Base-by-base conservation (phyloP, 345 rosid species). In the Murraya paniculata region DNA sequence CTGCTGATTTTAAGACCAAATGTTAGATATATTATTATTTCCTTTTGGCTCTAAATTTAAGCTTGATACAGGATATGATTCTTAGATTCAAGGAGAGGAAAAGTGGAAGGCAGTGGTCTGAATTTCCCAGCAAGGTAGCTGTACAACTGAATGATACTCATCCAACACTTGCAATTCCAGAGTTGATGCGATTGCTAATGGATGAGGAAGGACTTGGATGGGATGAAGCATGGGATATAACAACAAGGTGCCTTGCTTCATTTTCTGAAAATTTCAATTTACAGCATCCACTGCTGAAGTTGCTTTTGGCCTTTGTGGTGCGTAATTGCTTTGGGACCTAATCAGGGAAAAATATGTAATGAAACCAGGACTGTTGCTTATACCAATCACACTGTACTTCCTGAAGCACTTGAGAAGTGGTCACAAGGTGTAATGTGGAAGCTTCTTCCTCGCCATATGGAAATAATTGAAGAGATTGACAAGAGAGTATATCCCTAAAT, bases 391-490 rank as follows among this genome's bases (percentile, higher is more conserved):
- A 95, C 99, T 1, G 99, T 95, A 87, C 98, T 95, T 83, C 99
- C 99, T 60, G 99, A 95, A 88, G 99, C 99, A 36, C 86, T 95
- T 36, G 98, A 93, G 91, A 95, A 93, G 83, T 95, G 99, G 99
- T 92, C 98, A 71, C 97, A 95, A 82, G 55, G 90, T 71, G 90
- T 95, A 71, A 89, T 92, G 97, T 79, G 94, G 97, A 95, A 95
- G 87, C 96, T 95, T 83, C 97, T 95, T 84, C 99, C 99, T 84
- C 99, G 99, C 77, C 99, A 93, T 81, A 92, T 95, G 98, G 99
- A 95, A 83, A 95, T 95, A 83, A 93, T 93, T 83, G 93, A 86
- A 82, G 99, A 95, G 83, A 92, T 93, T 73, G 95, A 95, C 81
- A 95, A 84, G 79, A 88, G 98, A 91, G 99, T 93, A 90, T 66